A percentile compares a stretch with the other conserved stretches of the same genome.
Evolutionary conservation across 2,329 filamentous ascomycete genomes (phyloP).

Genomic region (Epicoccum nigrum): DNA sequence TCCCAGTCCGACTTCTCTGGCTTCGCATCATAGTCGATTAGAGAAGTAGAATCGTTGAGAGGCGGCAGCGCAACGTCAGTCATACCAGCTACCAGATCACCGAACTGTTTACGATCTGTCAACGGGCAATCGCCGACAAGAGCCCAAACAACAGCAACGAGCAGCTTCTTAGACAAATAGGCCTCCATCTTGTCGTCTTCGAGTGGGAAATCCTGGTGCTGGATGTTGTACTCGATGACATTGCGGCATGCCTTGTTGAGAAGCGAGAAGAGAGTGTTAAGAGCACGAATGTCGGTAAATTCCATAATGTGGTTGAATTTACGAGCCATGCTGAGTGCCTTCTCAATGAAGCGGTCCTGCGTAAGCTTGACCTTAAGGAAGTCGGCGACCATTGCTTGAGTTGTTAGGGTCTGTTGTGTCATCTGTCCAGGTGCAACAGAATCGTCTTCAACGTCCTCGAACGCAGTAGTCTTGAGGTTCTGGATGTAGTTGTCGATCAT

Average conservation of each 20-base stretch:
- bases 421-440: constrained; percentile 65
- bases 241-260: constrained; percentile 93
- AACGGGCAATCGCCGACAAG: constrained; percentile 94
- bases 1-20: constrained; percentile 89
- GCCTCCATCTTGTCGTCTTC: constrained; percentile 88
- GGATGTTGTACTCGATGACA: constrained; percentile 92
- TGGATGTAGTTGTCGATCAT: constrained; percentile 92
- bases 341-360: constrained; percentile 79
- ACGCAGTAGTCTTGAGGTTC: constrained; percentile 78
- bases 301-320: constrained; percentile 97
- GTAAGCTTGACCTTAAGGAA: constrained; percentile 77
- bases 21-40: constrained; percentile 94
- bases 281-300: constrained; percentile 86
- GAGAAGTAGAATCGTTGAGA: constrained; percentile 76
- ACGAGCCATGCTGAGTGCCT: constrained; percentile 76
- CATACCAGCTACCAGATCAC: constrained; percentile 80
- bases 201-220: constrained; percentile 92
- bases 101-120: constrained; percentile 83
- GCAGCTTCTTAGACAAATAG: constrained; percentile 90
- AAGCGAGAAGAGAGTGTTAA: constrained; percentile 93
- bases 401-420: constrained; percentile 70
- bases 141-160: constrained; percentile 93
- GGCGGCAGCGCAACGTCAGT: constrained; percentile 86
- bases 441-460: constrained; percentile 96
- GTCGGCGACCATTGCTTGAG: constrained; percentile 80